Conservation (phyloP, 169 alveolate species). For the Babesia bovis region DNA sequence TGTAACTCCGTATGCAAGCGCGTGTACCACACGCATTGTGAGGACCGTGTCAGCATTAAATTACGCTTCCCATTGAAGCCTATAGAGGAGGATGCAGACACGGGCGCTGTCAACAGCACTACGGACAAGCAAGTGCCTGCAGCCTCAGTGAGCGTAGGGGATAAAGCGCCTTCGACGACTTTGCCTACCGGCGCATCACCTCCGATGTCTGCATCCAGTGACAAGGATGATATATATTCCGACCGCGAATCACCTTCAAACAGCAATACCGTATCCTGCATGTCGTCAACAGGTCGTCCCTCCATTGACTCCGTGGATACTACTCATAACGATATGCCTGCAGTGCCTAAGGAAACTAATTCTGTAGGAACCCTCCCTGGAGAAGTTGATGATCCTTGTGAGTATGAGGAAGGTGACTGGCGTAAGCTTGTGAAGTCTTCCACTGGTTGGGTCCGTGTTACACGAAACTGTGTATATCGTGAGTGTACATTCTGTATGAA, state of each 20-base stretch:
- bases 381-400: background rate
- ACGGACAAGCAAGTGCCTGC: background rate
- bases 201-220: too few species aligned
- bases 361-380: background rate
- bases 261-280: background rate
- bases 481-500: slow-evolving; percentile 53
- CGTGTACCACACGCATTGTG: slow-evolving; percentile 49
- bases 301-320: background rate
- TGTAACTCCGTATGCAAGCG: slow-evolving; percentile 47
- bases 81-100: background rate
- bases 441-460: slow-evolving; percentile 8
- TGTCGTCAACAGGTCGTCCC: background rate
- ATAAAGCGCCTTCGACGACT: background rate
- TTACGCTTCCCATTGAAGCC: slow-evolving; percentile 1
- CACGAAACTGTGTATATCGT: slow-evolving; percentile 17
- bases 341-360: background rate
- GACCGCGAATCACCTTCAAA: background rate
- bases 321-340: background rate
- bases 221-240: background rate
- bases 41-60: slow-evolving; percentile 1
- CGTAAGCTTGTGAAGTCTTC: slow-evolving; percentile 6
- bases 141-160: background rate
- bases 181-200: background rate
- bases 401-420: background rate
- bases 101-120: background rate